Conservation (phyloP, 768 basidiomycete genomes). For the Russula emetica region DNA sequence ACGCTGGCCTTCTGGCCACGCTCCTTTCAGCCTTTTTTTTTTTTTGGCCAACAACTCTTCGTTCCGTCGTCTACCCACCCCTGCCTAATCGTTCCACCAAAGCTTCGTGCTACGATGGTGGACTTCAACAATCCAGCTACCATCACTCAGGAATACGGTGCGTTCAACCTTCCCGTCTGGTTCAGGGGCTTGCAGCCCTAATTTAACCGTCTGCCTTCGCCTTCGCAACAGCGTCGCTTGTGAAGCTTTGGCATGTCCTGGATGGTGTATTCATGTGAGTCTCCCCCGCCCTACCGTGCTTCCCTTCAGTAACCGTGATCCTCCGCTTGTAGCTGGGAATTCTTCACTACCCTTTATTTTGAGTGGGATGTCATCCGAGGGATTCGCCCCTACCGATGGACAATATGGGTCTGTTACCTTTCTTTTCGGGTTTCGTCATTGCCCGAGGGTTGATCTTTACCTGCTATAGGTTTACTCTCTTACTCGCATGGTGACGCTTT, state of each 20-base stretch:
- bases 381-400: slow-evolving; percentile 11
- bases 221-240: background rate
- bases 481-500: slow-evolving; percentile 1
- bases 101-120: background rate
- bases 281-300: background rate
- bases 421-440: background rate
- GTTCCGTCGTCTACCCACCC: background rate
- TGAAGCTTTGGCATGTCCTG: slow-evolving; percentile 12
- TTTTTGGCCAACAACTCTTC: too few relatives aligned
- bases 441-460: background rate
- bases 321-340: background rate
- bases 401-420: slow-evolving; percentile 12
- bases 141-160: background rate
- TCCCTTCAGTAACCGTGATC: too few relatives aligned
- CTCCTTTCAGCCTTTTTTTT: too few relatives aligned
- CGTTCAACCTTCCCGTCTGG: background rate
- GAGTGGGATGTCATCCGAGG: slow-evolving; percentile 9
- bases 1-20: too few relatives aligned
- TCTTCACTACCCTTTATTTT: background rate
- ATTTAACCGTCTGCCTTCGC: background rate
- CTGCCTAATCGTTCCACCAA: background rate
- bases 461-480: slow-evolving; percentile 8
- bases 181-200: background rate
- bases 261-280: slow-evolving; percentile 12
- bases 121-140: slow-evolving; percentile 3